A percentile compares a stretch with the other conserved stretches of the same genome.
These are phyloP conservation scores for Phaffia tasmanica DNA, from an alignment of 768 basidiomycete species.

Conservation along the genomic window DNA sequence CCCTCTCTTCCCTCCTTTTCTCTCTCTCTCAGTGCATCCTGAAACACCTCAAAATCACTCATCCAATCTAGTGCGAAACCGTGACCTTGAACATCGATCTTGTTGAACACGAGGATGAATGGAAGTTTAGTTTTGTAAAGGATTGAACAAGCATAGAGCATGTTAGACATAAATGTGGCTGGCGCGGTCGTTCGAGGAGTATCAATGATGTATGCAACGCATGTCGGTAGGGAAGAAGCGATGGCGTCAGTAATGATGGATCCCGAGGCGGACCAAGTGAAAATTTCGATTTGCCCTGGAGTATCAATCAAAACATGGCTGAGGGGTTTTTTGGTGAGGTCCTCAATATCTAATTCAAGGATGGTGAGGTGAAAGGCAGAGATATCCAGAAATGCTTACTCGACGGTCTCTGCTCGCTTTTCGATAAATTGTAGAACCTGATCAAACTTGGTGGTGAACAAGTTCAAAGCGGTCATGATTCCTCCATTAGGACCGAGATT, in stretches of 20 bases:
- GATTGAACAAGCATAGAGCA: constrained; percentile 99
- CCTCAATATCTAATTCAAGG: not conserved
- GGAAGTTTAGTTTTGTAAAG: constrained; percentile 96
- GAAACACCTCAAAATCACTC: constrained; percentile 93
- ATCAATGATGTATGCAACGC: constrained; percentile 94
- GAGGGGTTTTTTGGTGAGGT: not conserved
- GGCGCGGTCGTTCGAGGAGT: constrained; percentile 82
- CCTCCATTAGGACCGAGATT: constrained; percentile 97
- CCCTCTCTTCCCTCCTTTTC: constrained; percentile 47
- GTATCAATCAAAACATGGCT: constrained; percentile 95
- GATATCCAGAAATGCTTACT: constrained; percentile 48
- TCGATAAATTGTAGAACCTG: constrained; percentile 86
- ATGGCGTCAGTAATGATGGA: constrained; percentile 97
- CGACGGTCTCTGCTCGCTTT: constrained; percentile 73
- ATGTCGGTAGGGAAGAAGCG: constrained; percentile 82
- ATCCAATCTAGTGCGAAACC: constrained; percentile 95
- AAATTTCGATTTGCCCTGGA: constrained; percentile 98
- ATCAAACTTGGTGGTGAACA: constrained; percentile 98
- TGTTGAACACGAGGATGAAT: constrained; percentile 97
- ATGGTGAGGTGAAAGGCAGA: constrained; percentile 5
- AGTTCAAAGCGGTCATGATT: constrained; percentile 87
- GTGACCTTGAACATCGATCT: constrained; percentile 78
- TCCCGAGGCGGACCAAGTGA: constrained; percentile 98
- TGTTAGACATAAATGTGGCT: constrained; percentile 98
- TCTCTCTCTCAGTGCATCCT: constrained; percentile 57